A percentile compares a stretch with the other conserved stretches of the same genome.
These are phyloP conservation scores for Lachancea meyersii DNA, from an alignment of 805 yeast species.

Conservation along the genomic window DNA sequence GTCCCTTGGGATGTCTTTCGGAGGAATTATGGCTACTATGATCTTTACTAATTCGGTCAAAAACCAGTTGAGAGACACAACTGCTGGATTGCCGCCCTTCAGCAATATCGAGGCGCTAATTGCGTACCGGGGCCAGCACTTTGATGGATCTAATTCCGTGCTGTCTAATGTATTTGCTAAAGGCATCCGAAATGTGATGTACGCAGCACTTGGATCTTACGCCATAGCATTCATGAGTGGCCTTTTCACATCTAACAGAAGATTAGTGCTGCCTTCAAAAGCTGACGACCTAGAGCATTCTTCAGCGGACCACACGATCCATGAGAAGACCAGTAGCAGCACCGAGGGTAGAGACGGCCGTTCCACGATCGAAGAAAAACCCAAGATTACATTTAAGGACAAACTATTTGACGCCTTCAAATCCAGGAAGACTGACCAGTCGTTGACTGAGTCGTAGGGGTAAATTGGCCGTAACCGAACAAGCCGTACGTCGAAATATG, in stretches of 20 bases:
- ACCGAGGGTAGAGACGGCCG: not conserved
- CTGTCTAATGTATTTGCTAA: constrained; percentile 6
- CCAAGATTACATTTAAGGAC: not conserved
- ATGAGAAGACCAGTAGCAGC: not conserved
- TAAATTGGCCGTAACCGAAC: too few relatives aligned
- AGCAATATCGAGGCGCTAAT: constrained; percentile 18
- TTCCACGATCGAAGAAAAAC: not conserved
- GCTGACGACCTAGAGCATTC: constrained; percentile 3
- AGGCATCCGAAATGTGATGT: constrained; percentile 18
- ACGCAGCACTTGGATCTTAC: constrained; percentile 5
- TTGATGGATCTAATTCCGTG: constrained; percentile 17
- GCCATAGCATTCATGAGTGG: constrained; percentile 5
- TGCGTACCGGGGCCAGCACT: constrained; percentile 15
- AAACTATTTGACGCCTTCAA: not conserved
- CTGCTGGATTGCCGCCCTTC: constrained; percentile 7
- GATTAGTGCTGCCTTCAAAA: not conserved
- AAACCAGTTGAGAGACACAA: constrained; percentile 11
- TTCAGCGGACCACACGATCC: not conserved
- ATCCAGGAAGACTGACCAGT: too few relatives aligned
- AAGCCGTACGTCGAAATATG: too few relatives aligned
- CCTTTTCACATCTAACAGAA: constrained; percentile 8
- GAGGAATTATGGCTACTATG: constrained; percentile 22
- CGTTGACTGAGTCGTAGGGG: too few relatives aligned
- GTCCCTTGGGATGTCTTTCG: constrained; percentile 22
- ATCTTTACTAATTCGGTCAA: constrained; percentile 20